Base-by-base conservation (phyloP, 208 protist species). In the Trypanosomatidae sp. region DNA sequence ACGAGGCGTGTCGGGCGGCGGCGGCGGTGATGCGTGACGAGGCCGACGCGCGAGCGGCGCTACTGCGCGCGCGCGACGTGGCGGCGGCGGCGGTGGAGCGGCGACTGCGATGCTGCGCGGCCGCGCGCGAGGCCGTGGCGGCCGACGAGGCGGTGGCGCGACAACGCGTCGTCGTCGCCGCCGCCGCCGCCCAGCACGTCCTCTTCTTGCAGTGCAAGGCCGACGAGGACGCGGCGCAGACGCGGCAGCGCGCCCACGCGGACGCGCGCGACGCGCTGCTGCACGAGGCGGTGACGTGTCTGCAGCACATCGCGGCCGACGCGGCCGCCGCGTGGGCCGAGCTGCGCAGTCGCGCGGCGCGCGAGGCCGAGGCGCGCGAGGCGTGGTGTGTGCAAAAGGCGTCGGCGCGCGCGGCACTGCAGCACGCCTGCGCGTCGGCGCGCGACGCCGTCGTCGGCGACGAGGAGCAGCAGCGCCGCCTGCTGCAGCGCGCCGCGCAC, bases 381-480 rank as follows among this genome's bases (percentile, higher is more conserved):
- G 53, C 62, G 24, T 66, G 67, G 66, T 62, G 64, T 33, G 47
- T 53, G 8, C 39, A 65, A 19, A 75, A 69, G 60, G 59, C 42
- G 0, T 23, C 44, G 44, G 25, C 24, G 48, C 20, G 60, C 43
- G 40, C 51, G 42, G 21, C 39, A 2, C 21, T 61, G 30, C 33
- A 40, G 60, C 32, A 26, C 35, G 25, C 39, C 54, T 48, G 37
- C 37, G 11, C 41, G n/a, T n/a, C n/a, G n/a, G n/a, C n/a, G n/a
- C n/a, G n/a, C n/a, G n/a, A n/a, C n/a, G n/a, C n/a, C n/a, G n/a
- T n/a, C n/a, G n/a, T n/a, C n/a, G n/a, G n/a, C n/a, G n/a, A n/a
- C n/a, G n/a, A n/a, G n/a, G n/a, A n/a, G n/a, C n/a, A n/a, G n/a
- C n/a, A n/a, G n/a, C n/a, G n/a, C n/a, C n/a, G 45, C 19, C 40